These are phyloP conservation scores for Kodamaea sp. DNA, from an alignment of 1,139 yeast genomes.

Conservation along the genomic window DNA sequence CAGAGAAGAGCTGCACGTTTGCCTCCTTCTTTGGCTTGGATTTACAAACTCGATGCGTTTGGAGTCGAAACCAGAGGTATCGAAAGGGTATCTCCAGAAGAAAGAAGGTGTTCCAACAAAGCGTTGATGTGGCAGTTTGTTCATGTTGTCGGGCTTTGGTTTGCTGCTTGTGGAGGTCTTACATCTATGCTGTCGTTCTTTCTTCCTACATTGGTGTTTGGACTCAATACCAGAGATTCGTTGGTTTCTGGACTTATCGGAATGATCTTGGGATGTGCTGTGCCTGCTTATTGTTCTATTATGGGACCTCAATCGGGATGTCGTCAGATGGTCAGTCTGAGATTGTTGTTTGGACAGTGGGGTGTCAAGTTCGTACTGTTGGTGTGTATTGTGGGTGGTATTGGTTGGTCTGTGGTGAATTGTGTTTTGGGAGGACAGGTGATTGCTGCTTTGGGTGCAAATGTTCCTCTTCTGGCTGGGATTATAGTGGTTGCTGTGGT, in stretches of 20 bases:
- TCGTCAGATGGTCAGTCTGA: slow-evolving; percentile 43
- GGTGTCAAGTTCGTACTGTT: slow-evolving; percentile 37
- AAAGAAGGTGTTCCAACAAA: slow-evolving; percentile 16
- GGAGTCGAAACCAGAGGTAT: slow-evolving; percentile 37
- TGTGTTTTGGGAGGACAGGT: slow-evolving; percentile 43
- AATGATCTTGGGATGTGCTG: slow-evolving; percentile 36
- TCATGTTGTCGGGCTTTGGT: slow-evolving; percentile 33
- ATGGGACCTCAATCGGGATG: slow-evolving; percentile 46
- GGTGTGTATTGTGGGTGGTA: slow-evolving; percentile 36
- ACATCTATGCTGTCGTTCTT: slow-evolving; percentile 44
- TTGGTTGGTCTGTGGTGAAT: slow-evolving; percentile 46
- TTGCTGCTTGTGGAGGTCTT: slow-evolving; percentile 42
- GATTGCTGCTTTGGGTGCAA: slow-evolving; percentile 26
- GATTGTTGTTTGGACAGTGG: slow-evolving; percentile 43
- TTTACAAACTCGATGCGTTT: slow-evolving; percentile 23
- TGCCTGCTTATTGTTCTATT: slow-evolving; percentile 41
- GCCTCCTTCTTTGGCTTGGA: too few species aligned
- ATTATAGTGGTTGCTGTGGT: slow-evolving; percentile 32
- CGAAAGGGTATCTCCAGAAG: slow-evolving; percentile 29
- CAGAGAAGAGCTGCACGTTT: too few species aligned
- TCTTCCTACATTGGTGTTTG: slow-evolving; percentile 33
- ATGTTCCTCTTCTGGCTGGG: slow-evolving; percentile 30
- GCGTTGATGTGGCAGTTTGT: slow-evolving; percentile 14
- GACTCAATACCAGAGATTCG: slow-evolving; percentile 29
- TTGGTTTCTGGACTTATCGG: slow-evolving; percentile 34